Evolutionary conservation across 352 stramenopile genomes (phyloP), one percentile per base, ranked within the genome.

Genomic region (Pythium plurisporium): DNA sequence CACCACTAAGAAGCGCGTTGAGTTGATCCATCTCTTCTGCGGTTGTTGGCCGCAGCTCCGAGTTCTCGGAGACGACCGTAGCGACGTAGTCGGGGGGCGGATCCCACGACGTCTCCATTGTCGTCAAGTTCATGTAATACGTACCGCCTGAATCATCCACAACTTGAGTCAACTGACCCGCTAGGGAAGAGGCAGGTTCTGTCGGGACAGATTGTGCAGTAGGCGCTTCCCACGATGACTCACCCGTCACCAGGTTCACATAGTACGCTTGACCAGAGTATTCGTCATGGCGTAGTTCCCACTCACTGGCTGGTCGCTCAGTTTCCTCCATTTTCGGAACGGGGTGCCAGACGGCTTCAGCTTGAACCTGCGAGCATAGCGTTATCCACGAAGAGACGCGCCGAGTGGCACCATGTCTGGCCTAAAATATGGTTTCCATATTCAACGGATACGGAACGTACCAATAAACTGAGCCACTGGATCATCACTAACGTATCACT

Each of bases 21-120:
- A 89, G 57, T 22, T 79, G 61, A 11, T 70, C 59, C 72, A 89
- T 86, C 67, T 87, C 69, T 46, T 89, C 79, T 1, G 79, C 74
- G 37, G 78, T 88, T 2, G 73, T 82, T 8, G 73, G 66, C 22
- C 73, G 72, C 22, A 19, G 27, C 15, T 12, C 20, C 30, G 15
- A 20, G 17, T 31, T 33, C n/a, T 29, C 20, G 5, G 47, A 40
- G n/a, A 48, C 10, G 9, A 37, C 12, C 17, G 10, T 23, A 17
- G 55, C 36, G 27, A 50, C n/a, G n/a, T n/a, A 54, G 14, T 36
- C 52, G 5, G 63, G 40, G 0, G 74, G 77, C 20, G 65, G 62
- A 0, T 69, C 74, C 77, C 77, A 87, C 11, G 64, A 48, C 19
- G 74, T 87, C 47, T 86, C 77, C 66, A 76, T 65, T 0, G 75